Evolutionary conservation across 192 early-diverging fungal genomes (phyloP).

Genomic region (Chytriomyces sp.): DNA sequence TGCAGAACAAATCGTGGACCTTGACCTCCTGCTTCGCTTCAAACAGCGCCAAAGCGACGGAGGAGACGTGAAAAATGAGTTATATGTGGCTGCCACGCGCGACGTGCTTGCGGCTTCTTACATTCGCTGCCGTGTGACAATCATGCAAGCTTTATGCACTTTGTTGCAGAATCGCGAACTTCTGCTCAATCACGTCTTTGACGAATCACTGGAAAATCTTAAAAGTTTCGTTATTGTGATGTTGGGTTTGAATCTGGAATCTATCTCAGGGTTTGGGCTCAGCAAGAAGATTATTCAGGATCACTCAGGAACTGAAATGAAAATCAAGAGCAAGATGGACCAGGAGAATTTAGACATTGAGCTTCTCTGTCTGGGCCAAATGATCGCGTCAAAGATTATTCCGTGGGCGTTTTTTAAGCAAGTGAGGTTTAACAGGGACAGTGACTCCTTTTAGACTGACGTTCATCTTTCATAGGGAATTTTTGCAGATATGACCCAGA

Average conservation of each 20-base stretch:
- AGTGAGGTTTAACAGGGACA: background rate
- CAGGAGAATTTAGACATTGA: slow-evolving; percentile 43
- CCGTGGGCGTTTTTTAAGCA: slow-evolving; percentile 8
- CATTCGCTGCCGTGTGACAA: slow-evolving; percentile 34
- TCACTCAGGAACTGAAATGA: background rate
- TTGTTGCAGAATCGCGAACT: slow-evolving; percentile 26
- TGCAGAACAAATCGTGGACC: slow-evolving; percentile 66
- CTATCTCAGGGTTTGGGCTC: slow-evolving; percentile 19
- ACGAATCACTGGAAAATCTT: slow-evolving; percentile 10
- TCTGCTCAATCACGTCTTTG: slow-evolving; percentile 13
- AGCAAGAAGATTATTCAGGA: background rate
- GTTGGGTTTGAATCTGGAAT: slow-evolving; percentile 45
- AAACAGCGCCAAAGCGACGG: background rate
- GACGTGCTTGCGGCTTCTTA: slow-evolving; percentile 67
- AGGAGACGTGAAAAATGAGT: slow-evolving; percentile 18
- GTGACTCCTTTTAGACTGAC: background rate
- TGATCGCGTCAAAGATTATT: slow-evolving; percentile 44
- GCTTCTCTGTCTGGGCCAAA: slow-evolving; percentile 52
- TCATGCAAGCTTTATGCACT: slow-evolving; percentile 44
- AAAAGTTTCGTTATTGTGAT: slow-evolving; percentile 48
- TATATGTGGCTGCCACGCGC: slow-evolving; percentile 61
- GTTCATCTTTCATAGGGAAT: slow-evolving; percentile 43
- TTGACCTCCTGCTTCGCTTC: slow-evolving; percentile 48
- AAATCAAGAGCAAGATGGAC: background rate
- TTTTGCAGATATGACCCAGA: slow-evolving; percentile 72